Conservation (phyloP, 495 filamentous ascomycete species). For the Aspergillus incahuasiensis region DNA sequence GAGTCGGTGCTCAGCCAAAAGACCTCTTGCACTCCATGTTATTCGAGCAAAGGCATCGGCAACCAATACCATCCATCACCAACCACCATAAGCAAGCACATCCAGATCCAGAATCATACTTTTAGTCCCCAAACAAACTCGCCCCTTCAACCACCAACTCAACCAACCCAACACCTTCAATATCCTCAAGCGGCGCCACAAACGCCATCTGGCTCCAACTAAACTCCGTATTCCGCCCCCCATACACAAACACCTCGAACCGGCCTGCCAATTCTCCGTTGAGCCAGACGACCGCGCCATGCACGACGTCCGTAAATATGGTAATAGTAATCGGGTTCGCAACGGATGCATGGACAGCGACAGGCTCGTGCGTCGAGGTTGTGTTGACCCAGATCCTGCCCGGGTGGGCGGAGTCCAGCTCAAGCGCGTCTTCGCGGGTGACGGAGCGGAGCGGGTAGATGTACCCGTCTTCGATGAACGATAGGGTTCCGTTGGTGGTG, state of each 20-base stretch:
- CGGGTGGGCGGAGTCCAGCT: constrained; percentile 20
- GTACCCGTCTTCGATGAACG: constrained; percentile 45
- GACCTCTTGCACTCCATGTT: no score
- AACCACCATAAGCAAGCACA: no score
- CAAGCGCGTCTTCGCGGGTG: constrained; percentile 18
- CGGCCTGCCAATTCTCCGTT: constrained; percentile 40
- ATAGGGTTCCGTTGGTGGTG: constrained; percentile 25
- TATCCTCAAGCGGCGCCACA: constrained; percentile 44
- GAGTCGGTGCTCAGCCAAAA: no score
- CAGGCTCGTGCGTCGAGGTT: constrained; percentile 29
- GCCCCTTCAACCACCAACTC: not conserved
- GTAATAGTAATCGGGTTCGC: constrained; percentile 12
- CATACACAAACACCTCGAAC: constrained; percentile 53
- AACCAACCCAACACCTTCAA: not conserved
- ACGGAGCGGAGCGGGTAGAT: constrained; percentile 47
- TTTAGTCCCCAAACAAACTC: not conserved
- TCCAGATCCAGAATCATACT: no score
- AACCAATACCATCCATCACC: no score
- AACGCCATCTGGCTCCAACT: constrained; percentile 58
- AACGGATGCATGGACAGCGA: constrained; percentile 11
- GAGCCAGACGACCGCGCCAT: constrained; percentile 46
- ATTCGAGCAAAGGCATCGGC: no score
- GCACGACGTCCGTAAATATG: constrained; percentile 34
- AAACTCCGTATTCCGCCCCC: constrained; percentile 44
- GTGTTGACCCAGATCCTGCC: constrained; percentile 32